Evolutionary conservation across 1,139 yeast genomes (phyloP), one percentile per base, ranked within the genome.

Genomic region (Hyphopichia pseudoburtonii): DNA sequence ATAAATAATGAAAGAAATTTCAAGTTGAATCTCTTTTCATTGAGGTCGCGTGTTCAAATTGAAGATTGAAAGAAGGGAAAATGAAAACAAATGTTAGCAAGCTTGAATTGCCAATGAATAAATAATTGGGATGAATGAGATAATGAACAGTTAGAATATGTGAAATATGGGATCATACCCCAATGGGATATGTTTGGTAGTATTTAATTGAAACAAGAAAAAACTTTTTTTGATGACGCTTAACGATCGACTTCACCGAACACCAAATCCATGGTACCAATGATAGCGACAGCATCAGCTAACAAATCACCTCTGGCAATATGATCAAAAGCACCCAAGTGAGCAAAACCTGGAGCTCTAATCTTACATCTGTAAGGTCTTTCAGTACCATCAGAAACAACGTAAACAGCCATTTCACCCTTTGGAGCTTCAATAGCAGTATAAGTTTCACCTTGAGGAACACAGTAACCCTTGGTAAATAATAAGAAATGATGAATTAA

Each of bases 241-340:
- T 70, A 87, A 70, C 95, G 89, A 71, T 87, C 95, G 51, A 87
- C 95, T 66, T 87, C 96, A 56, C 95, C 95, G 62, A 87, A 87
- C 63, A 87, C 96, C 64, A 87, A 80, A 73, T 87, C 96, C 95
- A 87, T 86, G 45, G 95, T 87, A 72, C 96, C 96, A 58, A 87
- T 86, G 60, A 87, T 87, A 45, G 96, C 95, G 41, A 87, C 96
- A 25, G 95, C 94, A 66, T 87, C 96, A 41, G 96, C 95, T 62
- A 87, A 72, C 68, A 85, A 83, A 65, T 86, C 86, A 57, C 92
- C 90, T 65, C 94, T 81, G 27, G 92, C 73, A 52, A 86, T 81
- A 60, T 83, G 89, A 63, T 87, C 96, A 52, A 86, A 85, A 19
- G 92, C 95, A 51, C 86, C 94, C 61, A 87, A 73, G 64, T 86